Conservation (phyloP, 371 early-diverging fungal genomes). For the Mortierella sp. region DNA sequence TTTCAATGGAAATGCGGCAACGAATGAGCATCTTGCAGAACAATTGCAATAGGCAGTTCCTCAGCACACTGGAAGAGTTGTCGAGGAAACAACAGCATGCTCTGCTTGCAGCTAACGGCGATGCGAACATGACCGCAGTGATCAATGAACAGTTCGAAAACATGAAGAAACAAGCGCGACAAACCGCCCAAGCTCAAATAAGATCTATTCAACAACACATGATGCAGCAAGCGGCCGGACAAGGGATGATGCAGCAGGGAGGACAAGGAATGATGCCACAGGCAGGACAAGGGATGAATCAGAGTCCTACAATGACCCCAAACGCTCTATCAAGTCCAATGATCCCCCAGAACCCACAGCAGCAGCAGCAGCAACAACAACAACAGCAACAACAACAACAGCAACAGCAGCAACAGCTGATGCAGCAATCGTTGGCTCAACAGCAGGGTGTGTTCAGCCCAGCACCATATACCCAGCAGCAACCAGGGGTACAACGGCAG, state of each 20-base stretch:
- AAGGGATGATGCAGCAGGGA: constrained; percentile 43
- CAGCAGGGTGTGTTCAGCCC: constrained; percentile 43
- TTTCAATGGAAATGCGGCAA: constrained; percentile 38
- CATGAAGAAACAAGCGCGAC: constrained; percentile 38
- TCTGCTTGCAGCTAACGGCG: constrained; percentile 35
- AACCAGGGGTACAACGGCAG: constrained; percentile 43
- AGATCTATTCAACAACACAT: constrained; percentile 32
- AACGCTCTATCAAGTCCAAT: constrained; percentile 35
- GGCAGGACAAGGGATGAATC: constrained; percentile 42
- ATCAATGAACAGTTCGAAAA: constrained; percentile 47
- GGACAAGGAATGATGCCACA: constrained; percentile 52
- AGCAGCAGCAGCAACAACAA: background rate
- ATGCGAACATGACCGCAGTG: constrained; percentile 27
- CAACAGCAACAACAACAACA: background rate
- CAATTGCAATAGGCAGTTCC: constrained; percentile 30
- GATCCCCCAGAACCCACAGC: constrained; percentile 35
- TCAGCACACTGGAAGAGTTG: constrained; percentile 40
- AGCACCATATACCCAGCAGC: constrained; percentile 36
- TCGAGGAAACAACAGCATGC: constrained; percentile 45
- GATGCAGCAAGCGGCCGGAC: constrained; percentile 36
- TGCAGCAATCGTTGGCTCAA: constrained; percentile 35
- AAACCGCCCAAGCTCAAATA: constrained; percentile 32
- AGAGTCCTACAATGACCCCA: constrained; percentile 24
- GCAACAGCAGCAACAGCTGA: constrained; percentile 1
- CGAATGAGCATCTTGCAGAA: constrained; percentile 36